Percentiles rank a stretch among this genome's conserved stretches.
These are phyloP conservation scores for Apophysomyces trapeziformis DNA, from an alignment of 371 early-diverging fungal genomes.

Conservation along the genomic window DNA sequence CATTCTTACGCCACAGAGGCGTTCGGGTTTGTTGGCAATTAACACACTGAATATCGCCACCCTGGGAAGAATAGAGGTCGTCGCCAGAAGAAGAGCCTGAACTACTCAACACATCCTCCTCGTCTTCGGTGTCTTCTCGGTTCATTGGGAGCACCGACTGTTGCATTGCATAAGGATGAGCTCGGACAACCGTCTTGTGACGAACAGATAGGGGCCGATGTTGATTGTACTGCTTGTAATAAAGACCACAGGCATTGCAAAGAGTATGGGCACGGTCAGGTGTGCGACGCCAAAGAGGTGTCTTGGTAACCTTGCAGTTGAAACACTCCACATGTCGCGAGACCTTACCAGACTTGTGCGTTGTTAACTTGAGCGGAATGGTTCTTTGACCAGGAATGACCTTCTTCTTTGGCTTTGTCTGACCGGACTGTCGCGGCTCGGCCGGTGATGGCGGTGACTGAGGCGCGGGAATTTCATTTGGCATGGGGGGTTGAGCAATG, in stretches of 20 bases:
- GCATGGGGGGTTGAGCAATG: too few species aligned
- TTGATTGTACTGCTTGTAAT: constrained; percentile 74
- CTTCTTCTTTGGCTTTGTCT: constrained; percentile 13
- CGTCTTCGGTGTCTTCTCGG: constrained; percentile 10
- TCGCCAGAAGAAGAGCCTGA: neutral
- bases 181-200: constrained; percentile 46
- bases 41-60: constrained; percentile 53
- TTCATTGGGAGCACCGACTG: constrained; percentile 17
- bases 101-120: neutral
- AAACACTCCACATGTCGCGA: constrained; percentile 72
- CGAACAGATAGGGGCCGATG: constrained; percentile 71
- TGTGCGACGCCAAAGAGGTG: constrained; percentile 84
- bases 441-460: neutral
- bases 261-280: constrained; percentile 77
- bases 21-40: constrained; percentile 87
- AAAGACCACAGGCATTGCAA: constrained; percentile 88
- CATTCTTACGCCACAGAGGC: constrained; percentile 88
- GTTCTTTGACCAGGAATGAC: constrained; percentile 28
- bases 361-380: constrained; percentile 23
- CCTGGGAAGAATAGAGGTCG: neutral
- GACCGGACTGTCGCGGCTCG: constrained; percentile 12
- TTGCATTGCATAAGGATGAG: constrained; percentile 25
- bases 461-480: neutral
- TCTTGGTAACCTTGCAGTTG: constrained; percentile 80
- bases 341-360: constrained; percentile 31